Evolutionary conservation across 176 grass and related monocot species (phyloP).

Genomic region (Carex myosuroides): DNA sequence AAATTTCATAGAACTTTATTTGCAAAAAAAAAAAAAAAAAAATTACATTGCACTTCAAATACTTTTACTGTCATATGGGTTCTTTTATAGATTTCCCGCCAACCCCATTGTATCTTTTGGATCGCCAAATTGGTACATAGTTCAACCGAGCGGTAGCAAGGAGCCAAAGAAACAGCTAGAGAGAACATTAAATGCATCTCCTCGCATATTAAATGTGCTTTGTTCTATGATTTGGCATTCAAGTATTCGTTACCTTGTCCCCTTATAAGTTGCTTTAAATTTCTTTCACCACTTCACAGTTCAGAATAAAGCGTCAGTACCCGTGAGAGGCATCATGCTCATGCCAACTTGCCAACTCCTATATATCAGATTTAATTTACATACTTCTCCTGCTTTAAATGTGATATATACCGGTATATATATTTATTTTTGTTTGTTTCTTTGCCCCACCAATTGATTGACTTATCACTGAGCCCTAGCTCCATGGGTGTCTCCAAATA

Average conservation of each 20-base stretch:
- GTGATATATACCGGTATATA: not conserved
- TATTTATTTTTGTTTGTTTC: not conserved
- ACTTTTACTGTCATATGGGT: not conserved
- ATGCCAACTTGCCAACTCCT: not conserved
- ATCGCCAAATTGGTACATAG: not conserved
- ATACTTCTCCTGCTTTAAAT: slow-evolving; percentile 7
- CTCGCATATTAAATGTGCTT: slow-evolving; percentile 1
- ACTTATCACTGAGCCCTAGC: not conserved
- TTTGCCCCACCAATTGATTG: slow-evolving; percentile 3
- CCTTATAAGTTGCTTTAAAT: slow-evolving; percentile 16
- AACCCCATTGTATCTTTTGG: not conserved
- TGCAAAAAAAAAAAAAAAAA: not conserved
- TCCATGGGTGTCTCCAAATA: not conserved
- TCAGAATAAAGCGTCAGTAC: not conserved
- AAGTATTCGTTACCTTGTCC: not conserved
- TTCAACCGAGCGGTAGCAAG: not conserved
- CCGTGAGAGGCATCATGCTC: slow-evolving; percentile 13
- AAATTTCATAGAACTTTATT: not conserved
- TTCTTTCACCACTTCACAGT: not conserved
- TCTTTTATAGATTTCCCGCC: not conserved
- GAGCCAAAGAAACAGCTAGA: not conserved
- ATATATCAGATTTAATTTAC: not conserved
- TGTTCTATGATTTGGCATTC: slow-evolving; percentile 19
- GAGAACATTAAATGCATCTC: slow-evolving; percentile 1
- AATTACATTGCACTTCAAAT: not conserved